Conservation (phyloP, 106 monocot genomes). For the Dactylorhiza incarnata region DNA sequence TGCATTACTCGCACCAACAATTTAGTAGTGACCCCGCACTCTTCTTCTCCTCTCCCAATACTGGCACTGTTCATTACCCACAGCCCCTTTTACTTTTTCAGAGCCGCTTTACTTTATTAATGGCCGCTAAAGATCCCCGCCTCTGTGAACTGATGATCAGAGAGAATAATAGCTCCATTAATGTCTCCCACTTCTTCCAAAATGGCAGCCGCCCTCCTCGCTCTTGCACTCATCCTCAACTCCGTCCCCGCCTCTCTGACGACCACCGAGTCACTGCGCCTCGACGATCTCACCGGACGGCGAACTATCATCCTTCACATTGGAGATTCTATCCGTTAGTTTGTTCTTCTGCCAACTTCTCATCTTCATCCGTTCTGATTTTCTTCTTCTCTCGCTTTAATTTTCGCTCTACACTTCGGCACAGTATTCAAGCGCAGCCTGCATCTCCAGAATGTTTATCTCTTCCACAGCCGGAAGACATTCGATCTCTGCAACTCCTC, state of each 20-base stretch:
- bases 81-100: too few species aligned
- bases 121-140: too few species aligned
- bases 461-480: constrained; percentile 15
- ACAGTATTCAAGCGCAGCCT: constrained; percentile 19
- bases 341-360: neutral
- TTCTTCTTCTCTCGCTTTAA: neutral
- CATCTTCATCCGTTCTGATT: neutral
- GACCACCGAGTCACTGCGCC: neutral
- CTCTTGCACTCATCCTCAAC: neutral
- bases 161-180: too few species aligned
- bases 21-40: too few species aligned
- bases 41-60: too few species aligned
- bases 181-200: neutral
- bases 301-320: constrained; percentile 10
- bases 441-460: constrained; percentile 18
- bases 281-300: constrained; percentile 11
- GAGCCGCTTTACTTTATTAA: too few species aligned
- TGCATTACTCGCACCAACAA: too few species aligned
- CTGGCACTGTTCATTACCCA: too few species aligned
- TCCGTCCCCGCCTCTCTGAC: neutral
- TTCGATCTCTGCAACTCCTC: constrained; percentile 23
- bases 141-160: too few species aligned
- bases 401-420: neutral
- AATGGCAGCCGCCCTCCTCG: neutral
- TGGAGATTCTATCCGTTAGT: constrained; percentile 25